phyloP scores from a whole-genome alignment of 2,329 filamentous ascomycete species.

The Talaromyces pinophilus region DNA sequence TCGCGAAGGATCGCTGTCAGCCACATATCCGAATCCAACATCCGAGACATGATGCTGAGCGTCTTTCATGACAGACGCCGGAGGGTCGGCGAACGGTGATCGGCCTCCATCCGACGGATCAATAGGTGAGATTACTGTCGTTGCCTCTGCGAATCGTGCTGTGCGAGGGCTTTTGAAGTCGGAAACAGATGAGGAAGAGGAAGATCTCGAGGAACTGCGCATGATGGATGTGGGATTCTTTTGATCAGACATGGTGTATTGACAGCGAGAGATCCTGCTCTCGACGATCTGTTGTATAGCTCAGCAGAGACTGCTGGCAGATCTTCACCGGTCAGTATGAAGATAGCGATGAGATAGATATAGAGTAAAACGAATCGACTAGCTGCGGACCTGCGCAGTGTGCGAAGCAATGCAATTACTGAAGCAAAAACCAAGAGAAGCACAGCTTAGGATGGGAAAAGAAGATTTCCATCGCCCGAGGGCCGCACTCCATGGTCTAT shows the following conservation, averaged over 20 bases:
- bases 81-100: constrained; percentile 56
- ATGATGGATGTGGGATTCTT: constrained; percentile 26
- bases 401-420: constrained; percentile 11
- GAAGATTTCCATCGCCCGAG: constrained; percentile 24
- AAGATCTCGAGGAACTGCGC: constrained; percentile 31
- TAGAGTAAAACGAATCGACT: background rate
- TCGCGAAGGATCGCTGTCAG: constrained; percentile 54
- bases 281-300: constrained; percentile 23
- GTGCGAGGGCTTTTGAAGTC: constrained; percentile 56
- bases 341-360: background rate
- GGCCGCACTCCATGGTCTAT: constrained; percentile 24
- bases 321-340: background rate
- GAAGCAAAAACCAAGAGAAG: constrained; percentile 30
- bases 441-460: constrained; percentile 27
- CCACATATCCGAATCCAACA: constrained; percentile 90
- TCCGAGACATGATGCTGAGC: constrained; percentile 67
- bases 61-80: constrained; percentile 46
- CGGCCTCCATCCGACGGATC: constrained; percentile 44
- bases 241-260: constrained; percentile 30
- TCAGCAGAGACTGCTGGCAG: background rate
- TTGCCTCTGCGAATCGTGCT: constrained; percentile 66
- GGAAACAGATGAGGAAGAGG: constrained; percentile 35
- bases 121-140: constrained; percentile 63
- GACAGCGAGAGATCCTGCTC: constrained; percentile 41
- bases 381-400: constrained; percentile 35